Conservation (phyloP, 306 rosid species). For the Lathyrus sativus region DNA sequence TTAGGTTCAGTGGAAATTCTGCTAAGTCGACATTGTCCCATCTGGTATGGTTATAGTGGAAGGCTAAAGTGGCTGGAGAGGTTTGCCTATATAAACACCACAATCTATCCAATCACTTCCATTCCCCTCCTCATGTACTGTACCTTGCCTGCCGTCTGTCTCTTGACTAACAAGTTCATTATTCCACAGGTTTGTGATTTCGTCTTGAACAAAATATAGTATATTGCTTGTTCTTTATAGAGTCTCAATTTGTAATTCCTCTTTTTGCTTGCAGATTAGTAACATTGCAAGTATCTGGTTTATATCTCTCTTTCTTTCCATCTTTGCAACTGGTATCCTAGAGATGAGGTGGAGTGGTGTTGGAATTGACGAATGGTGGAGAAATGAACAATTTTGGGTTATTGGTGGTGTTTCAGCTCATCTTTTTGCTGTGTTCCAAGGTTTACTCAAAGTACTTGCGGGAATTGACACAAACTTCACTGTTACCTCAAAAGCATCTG, state of each 20-base stretch:
- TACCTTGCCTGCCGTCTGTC: constrained; percentile 94
- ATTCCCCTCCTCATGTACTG: constrained; percentile 92
- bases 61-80: constrained; percentile 96
- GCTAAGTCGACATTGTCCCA: constrained; percentile 89
- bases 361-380: constrained; percentile 98
- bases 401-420: constrained; percentile 96
- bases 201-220: constrained; percentile 13
- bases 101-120: constrained; percentile 90
- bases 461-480: constrained; percentile 98
- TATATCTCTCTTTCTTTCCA: constrained; percentile 91
- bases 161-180: constrained; percentile 93
- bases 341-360: constrained; percentile 99
- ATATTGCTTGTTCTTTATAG: background rate
- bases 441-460: constrained; percentile 93
- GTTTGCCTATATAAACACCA: constrained; percentile 93
- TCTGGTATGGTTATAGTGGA: constrained; percentile 96
- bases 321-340: constrained; percentile 92
- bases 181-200: constrained; percentile 84
- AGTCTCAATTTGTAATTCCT: background rate
- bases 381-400: constrained; percentile 98
- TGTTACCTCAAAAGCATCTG: constrained; percentile 95
- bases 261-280: constrained; percentile 72
- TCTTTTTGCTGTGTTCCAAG: constrained; percentile 93
- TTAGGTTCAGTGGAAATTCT: constrained; percentile 97
- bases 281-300: constrained; percentile 98